Evolutionary conservation across 371 early-diverging fungal species (phyloP).

Genomic region (Mucor plumbeus): DNA sequence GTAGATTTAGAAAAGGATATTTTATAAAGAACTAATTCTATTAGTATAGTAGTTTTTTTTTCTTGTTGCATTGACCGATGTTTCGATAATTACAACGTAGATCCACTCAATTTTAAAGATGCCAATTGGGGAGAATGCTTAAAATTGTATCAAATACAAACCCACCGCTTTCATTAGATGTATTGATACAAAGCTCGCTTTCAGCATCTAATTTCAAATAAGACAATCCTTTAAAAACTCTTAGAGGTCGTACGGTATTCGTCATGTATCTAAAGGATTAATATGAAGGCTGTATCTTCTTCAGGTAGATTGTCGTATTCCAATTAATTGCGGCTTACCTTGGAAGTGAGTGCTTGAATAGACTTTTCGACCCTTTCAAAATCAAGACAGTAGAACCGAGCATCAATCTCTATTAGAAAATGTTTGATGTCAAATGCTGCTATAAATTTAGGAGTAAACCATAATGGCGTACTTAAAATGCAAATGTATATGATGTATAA

Average conservation of each 20-base stretch:
- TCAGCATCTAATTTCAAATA: slow-evolving; percentile 12
- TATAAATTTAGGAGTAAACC: neutral
- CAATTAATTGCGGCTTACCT: neutral
- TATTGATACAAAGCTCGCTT: slow-evolving; percentile 2
- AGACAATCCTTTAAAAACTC: neutral
- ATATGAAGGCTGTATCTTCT: neutral
- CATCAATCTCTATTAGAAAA: neutral
- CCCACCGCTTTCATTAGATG: neutral
- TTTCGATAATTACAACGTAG: neutral
- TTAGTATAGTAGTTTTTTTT: neutral
- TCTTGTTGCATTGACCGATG: neutral
- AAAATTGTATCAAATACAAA: slow-evolving; percentile 14
- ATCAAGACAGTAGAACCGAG: neutral
- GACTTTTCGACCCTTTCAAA: neutral
- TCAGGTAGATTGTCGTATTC: neutral
- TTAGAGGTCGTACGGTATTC: slow-evolving; percentile 3
- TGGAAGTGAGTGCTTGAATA: neutral
- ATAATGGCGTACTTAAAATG: neutral
- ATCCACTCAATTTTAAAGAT: neutral
- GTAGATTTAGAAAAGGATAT: neutral
- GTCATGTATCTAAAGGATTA: neutral
- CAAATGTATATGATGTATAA: neutral
- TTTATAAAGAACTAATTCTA: neutral
- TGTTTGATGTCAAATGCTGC: neutral
- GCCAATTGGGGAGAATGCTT: neutral